Conservation (phyloP, 495 filamentous ascomycete genomes). For the Hyaloscypha hepaticicola region DNA sequence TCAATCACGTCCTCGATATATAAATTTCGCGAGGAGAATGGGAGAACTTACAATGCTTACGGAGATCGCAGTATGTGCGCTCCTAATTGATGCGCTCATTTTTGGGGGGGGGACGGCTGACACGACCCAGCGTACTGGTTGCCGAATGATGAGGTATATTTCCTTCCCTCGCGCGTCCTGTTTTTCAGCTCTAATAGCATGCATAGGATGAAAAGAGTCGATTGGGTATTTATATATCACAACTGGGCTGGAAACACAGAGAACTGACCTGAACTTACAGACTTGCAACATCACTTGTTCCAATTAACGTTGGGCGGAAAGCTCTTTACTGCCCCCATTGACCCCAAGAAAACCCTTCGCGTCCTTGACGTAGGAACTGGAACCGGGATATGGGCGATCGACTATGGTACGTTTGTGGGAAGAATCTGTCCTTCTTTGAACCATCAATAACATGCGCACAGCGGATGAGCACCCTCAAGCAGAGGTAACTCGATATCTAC, state of each 20-base stretch:
- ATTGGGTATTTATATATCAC: background rate
- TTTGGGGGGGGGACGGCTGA: background rate
- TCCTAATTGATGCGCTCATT: background rate
- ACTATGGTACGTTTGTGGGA: background rate
- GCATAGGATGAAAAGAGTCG: background rate
- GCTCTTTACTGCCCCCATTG: background rate
- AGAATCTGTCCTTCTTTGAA: too few species aligned
- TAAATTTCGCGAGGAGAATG: background rate
- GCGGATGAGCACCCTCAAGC: background rate
- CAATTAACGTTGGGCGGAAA: background rate
- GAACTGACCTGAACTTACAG: background rate
- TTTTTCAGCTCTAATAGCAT: background rate
- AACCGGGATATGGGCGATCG: slow-evolving; percentile 8
- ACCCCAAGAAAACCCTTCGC: background rate
- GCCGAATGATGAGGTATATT: background rate
- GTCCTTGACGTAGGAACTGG: slow-evolving; percentile 7
- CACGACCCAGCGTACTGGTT: background rate
- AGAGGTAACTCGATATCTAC: too few species aligned
- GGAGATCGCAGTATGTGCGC: background rate
- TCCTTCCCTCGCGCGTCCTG: background rate
- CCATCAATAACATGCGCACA: background rate
- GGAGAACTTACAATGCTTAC: background rate
- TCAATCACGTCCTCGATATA: background rate
- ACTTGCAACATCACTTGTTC: slow-evolving; percentile 7
- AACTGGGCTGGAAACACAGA: background rate